Percentiles rank a stretch among this genome's conserved stretches.
Conservation (phyloP, 768 basidiomycete species). For the Leccinellum rugosiceps region DNA sequence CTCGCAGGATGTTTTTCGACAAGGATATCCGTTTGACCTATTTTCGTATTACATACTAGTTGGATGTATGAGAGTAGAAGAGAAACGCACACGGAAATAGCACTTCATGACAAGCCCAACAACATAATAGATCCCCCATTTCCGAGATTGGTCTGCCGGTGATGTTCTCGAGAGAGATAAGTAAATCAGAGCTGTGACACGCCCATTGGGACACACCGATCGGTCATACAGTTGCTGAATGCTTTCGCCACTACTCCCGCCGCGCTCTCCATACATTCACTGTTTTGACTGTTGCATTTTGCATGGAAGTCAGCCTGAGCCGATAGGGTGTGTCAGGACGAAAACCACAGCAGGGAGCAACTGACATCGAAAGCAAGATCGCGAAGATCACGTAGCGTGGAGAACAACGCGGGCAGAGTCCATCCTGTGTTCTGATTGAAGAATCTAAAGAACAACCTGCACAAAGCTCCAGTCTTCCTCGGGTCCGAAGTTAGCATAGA, state of each 20-base stretch:
- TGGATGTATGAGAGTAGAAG: not conserved
- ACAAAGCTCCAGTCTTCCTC: not conserved
- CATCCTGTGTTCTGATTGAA: constrained; percentile 82
- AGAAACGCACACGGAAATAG: constrained; percentile 78
- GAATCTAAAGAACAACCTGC: constrained; percentile 72
- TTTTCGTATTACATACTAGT: not conserved
- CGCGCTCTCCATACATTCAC: constrained; percentile 79
- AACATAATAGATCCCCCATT: constrained; percentile 92
- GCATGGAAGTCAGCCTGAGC: constrained; percentile 61
- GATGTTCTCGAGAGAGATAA: constrained; percentile 46
- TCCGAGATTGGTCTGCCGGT: constrained; percentile 69
- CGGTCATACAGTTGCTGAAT: constrained; percentile 85
- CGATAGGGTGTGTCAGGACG: not conserved
- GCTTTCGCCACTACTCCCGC: constrained; percentile 86
- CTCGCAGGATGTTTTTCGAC: constrained; percentile 88
- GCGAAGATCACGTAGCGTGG: constrained; percentile 74
- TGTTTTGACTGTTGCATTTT: constrained; percentile 51
- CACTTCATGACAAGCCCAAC: constrained; percentile 89
- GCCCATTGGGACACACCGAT: constrained; percentile 45
- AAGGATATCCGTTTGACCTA: constrained; percentile 91
- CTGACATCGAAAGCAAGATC: constrained; percentile 83
- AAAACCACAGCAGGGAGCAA: not conserved
- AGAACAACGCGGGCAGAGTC: constrained; percentile 82
- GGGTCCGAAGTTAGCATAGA: constrained; percentile 11
- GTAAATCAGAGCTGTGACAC: not conserved